Conservation (phyloP, 805 yeast genomes). For the Ogataea nonfermentans region DNA sequence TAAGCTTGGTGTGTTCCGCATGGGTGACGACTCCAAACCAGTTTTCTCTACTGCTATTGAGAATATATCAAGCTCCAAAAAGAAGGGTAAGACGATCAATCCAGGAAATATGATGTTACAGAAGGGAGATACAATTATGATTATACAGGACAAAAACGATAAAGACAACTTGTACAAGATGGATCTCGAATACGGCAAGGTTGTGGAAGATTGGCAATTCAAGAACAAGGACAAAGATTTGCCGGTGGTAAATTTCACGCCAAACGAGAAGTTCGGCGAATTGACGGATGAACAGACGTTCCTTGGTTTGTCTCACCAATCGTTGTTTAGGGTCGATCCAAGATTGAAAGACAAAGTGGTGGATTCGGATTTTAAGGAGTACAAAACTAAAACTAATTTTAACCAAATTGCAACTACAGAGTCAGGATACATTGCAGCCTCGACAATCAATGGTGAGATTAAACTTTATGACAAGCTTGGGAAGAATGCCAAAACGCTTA, state of each 20-base stretch:
- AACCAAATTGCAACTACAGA: constrained; percentile 68
- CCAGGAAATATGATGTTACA: constrained; percentile 77
- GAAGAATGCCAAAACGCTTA: constrained; percentile 67
- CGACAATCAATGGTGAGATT: constrained; percentile 72
- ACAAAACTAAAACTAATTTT: constrained; percentile 56
- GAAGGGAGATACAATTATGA: constrained; percentile 64
- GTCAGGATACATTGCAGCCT: constrained; percentile 72
- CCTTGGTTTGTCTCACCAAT: constrained; percentile 62
- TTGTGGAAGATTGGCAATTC: constrained; percentile 84
- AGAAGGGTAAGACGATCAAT: constrained; percentile 39
- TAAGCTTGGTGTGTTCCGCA: constrained; percentile 75
- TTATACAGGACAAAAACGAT: constrained; percentile 55
- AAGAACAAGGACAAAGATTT: constrained; percentile 33
- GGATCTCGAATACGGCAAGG: constrained; percentile 77
- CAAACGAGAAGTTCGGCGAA: constrained; percentile 72
- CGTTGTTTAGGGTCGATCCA: constrained; percentile 78
- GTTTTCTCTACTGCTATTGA: constrained; percentile 68
- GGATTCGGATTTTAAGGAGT: constrained; percentile 50
- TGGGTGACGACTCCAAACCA: constrained; percentile 49
- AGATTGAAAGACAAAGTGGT: constrained; percentile 65
- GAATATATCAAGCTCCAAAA: constrained; percentile 50
- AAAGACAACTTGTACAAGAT: constrained; percentile 55
- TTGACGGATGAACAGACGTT: constrained; percentile 71
- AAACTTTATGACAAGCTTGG: constrained; percentile 73
- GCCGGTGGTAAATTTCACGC: constrained; percentile 59